These are phyloP conservation scores for Coffea eugenioides DNA, from an alignment of 257 asterid species.

Conservation along the genomic window DNA sequence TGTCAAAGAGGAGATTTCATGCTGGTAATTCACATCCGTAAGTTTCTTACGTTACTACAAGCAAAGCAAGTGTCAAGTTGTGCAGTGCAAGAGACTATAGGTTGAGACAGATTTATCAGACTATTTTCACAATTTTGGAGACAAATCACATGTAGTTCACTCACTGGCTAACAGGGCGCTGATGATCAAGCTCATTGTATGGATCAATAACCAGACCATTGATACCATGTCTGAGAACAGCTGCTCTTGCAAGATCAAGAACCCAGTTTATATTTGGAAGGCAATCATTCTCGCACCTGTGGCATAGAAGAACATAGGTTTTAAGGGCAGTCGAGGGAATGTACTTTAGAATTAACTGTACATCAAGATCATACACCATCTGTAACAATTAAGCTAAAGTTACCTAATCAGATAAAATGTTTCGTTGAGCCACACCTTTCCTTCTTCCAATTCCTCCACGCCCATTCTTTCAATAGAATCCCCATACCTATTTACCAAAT, in stretches of 20 bases:
- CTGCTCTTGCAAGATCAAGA: constrained; percentile 85
- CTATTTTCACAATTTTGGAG: not conserved
- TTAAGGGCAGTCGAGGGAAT: not conserved
- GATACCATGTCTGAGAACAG: constrained; percentile 89
- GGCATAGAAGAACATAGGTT: constrained; percentile 23
- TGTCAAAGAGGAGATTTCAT: no score
- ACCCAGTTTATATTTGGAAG: constrained; percentile 92
- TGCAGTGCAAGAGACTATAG: no score
- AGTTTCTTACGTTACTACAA: no score
- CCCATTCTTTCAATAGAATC: constrained; percentile 64
- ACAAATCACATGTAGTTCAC: constrained; percentile 30
- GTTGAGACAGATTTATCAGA: not conserved
- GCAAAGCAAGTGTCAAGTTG: no score
- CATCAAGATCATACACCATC: not conserved
- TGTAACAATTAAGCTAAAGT: not conserved
- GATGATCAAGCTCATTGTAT: constrained; percentile 97
- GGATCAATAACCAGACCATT: constrained; percentile 97
- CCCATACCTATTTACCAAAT: constrained; percentile 54
- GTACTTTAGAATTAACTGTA: not conserved
- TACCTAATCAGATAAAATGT: constrained; percentile 84
- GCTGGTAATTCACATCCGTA: no score
- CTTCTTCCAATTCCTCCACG: constrained; percentile 69
- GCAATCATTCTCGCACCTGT: constrained; percentile 91
- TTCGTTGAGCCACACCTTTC: constrained; percentile 89
- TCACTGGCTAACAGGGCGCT: constrained; percentile 77